phyloP scores from a whole-genome alignment of 2,329 filamentous ascomycete genomes.

The Venturia aucupariae region DNA sequence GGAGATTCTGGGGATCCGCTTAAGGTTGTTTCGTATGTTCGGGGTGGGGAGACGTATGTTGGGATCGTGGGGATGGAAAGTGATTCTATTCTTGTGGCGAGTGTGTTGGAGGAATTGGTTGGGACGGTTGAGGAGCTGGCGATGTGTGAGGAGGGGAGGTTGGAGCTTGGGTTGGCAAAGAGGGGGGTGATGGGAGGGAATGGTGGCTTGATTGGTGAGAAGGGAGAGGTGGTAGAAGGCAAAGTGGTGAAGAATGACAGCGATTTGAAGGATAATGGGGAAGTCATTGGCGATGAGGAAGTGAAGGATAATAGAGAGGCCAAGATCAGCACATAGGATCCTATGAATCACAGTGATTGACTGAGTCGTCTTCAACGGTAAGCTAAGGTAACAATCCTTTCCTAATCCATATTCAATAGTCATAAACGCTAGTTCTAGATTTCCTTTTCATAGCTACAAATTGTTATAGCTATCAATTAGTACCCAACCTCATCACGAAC shows the following conservation, averaged over 20 bases:
- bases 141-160: background rate
- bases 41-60: constrained; percentile 42
- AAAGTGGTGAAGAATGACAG: background rate
- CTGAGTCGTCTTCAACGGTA: too few species aligned
- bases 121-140: constrained; percentile 8
- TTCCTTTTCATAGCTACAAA: too few species aligned
- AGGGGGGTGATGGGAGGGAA: background rate
- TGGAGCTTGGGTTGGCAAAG: background rate
- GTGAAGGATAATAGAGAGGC: too few species aligned
- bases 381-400: too few species aligned
- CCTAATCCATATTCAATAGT: too few species aligned
- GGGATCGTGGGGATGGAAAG: constrained; percentile 51
- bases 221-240: background rate
- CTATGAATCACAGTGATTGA: too few species aligned
- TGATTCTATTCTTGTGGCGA: constrained; percentile 9
- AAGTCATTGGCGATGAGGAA: background rate
- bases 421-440: too few species aligned
- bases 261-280: background rate
- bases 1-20: constrained; percentile 34
- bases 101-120: constrained; percentile 11
- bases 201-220: background rate
- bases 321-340: too few species aligned
- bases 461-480: too few species aligned
- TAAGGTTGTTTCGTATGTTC: constrained; percentile 53
- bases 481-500: too few species aligned